These are phyloP conservation scores for Debaryomyces castellii DNA, from an alignment of 805 yeast genomes.

Conservation along the genomic window DNA sequence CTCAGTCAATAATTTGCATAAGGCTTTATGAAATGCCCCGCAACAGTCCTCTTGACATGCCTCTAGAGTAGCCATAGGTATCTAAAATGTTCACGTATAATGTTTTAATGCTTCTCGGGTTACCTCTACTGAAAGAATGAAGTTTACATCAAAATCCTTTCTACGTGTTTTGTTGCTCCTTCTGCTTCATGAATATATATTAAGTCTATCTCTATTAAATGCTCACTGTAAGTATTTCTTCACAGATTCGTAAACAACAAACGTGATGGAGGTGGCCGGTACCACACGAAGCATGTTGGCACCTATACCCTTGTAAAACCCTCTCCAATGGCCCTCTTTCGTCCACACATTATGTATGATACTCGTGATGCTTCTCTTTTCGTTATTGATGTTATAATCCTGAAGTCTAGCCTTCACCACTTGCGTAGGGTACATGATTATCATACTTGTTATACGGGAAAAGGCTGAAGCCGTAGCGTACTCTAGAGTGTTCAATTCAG, in stretches of 20 bases:
- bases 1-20: too few species aligned
- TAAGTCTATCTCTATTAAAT: too few species aligned
- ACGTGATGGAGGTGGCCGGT: slow-evolving; percentile 92
- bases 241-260: slow-evolving; percentile 75
- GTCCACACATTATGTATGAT: slow-evolving; percentile 41
- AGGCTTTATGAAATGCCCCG: too few species aligned
- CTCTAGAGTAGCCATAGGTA: too few species aligned
- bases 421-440: slow-evolving; percentile 79
- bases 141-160: too few species aligned
- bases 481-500: slow-evolving; percentile 46
- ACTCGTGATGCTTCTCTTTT: slow-evolving; percentile 19
- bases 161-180: too few species aligned
- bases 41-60: too few species aligned
- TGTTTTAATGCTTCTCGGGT: too few species aligned
- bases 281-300: slow-evolving; percentile 80
- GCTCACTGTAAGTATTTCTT: slow-evolving; percentile 12
- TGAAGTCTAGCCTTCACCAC: slow-evolving; percentile 78
- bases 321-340: slow-evolving; percentile 54
- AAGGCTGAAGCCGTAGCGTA: slow-evolving; percentile 65
- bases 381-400: slow-evolving; percentile 21
- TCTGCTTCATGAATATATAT: too few species aligned
- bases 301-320: slow-evolving; percentile 80
- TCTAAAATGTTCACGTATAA: too few species aligned
- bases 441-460: slow-evolving; percentile 68
- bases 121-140: too few species aligned